Percentiles rank a stretch among this genome's conserved stretches.
phyloP scores from a whole-genome alignment of 352 stramenopile species.

The Phytophthora idaei region DNA sequence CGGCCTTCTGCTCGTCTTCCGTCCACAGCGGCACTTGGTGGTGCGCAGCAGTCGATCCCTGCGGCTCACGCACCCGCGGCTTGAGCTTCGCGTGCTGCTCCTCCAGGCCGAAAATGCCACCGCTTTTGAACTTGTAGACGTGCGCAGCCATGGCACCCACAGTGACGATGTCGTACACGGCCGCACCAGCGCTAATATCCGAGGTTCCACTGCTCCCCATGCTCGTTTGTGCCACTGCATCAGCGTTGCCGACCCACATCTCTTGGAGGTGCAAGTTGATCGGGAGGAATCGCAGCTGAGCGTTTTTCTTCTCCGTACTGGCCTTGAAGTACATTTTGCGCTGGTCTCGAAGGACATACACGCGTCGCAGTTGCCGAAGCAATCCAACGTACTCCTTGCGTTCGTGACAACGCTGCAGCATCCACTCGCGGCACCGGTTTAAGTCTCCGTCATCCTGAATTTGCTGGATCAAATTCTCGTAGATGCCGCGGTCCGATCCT shows the following conservation, averaged over 20 bases:
- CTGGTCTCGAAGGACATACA: slow-evolving; percentile 73
- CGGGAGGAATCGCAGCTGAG: slow-evolving; percentile 75
- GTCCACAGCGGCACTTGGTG: slow-evolving; percentile 82
- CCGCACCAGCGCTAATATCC: slow-evolving; percentile 33
- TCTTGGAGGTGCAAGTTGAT: slow-evolving; percentile 89
- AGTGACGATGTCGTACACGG: slow-evolving; percentile 86
- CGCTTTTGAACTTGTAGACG: slow-evolving; percentile 90
- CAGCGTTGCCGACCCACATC: slow-evolving; percentile 81
- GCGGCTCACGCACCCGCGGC: slow-evolving; percentile 54
- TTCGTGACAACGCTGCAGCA: slow-evolving; percentile 64
- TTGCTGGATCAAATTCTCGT: slow-evolving; percentile 90
- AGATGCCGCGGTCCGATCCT: slow-evolving; percentile 80
- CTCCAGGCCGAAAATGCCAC: slow-evolving; percentile 76
- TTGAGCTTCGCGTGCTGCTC: slow-evolving; percentile 79
- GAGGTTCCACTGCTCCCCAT: slow-evolving; percentile 36
- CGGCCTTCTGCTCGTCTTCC: slow-evolving; percentile 82
- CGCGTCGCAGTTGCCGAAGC: slow-evolving; percentile 59
- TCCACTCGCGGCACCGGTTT: slow-evolving; percentile 86
- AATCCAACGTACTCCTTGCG: slow-evolving; percentile 80
- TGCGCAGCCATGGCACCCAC: slow-evolving; percentile 87
- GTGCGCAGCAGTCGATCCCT: slow-evolving; percentile 47
- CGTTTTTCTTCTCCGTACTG: slow-evolving; percentile 88
- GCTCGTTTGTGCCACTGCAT: slow-evolving; percentile 44
- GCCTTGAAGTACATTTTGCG: slow-evolving; percentile 88
- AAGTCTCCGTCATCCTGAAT: slow-evolving; percentile 88